These are phyloP conservation scores for Crithidia thermophila DNA, from an alignment of 208 protist genomes.

Conservation along the genomic window DNA sequence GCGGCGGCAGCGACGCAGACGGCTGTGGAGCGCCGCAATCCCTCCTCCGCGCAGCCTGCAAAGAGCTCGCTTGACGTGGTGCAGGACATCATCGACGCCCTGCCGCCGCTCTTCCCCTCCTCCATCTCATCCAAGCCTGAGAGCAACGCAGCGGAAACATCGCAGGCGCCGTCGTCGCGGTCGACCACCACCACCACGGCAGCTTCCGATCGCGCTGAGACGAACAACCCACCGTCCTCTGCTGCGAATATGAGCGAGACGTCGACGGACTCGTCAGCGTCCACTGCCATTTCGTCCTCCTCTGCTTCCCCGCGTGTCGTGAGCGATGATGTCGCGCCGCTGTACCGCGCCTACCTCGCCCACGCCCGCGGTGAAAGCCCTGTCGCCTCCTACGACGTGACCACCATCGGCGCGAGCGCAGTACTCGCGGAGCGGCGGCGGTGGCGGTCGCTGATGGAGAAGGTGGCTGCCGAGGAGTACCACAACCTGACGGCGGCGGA, in stretches of 20 bases:
- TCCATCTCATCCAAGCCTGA: not conserved
- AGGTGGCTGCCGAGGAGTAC: slow-evolving; percentile 77
- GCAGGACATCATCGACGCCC: slow-evolving; percentile 36
- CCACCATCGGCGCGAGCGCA: slow-evolving; percentile 45
- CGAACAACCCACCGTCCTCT: too few relatives aligned
- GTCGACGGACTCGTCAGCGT: not conserved
- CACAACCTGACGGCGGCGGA: slow-evolving; percentile 60
- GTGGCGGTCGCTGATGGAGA: slow-evolving; percentile 82
- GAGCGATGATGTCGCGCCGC: slow-evolving; percentile 55
- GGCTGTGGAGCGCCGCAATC: not conserved
- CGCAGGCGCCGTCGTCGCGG: too few relatives aligned
- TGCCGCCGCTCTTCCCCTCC: slow-evolving; percentile 35
- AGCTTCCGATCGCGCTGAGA: too few relatives aligned
- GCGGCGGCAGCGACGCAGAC: not conserved
- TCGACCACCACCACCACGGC: too few relatives aligned
- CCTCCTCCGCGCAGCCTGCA: not conserved
- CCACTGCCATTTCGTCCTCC: not conserved
- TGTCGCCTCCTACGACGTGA: slow-evolving; percentile 62
- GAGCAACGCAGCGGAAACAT: too few relatives aligned
- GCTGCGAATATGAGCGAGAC: too few relatives aligned
- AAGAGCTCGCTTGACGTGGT: slow-evolving; percentile 21
- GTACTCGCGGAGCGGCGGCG: slow-evolving; percentile 57
- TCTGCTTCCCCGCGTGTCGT: not conserved
- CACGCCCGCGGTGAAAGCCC: slow-evolving; percentile 60
- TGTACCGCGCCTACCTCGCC: slow-evolving; percentile 68